These are phyloP conservation scores for Cadophora luteo-olivacea DNA, from an alignment of 2,329 filamentous ascomycete species.

Conservation along the genomic window DNA sequence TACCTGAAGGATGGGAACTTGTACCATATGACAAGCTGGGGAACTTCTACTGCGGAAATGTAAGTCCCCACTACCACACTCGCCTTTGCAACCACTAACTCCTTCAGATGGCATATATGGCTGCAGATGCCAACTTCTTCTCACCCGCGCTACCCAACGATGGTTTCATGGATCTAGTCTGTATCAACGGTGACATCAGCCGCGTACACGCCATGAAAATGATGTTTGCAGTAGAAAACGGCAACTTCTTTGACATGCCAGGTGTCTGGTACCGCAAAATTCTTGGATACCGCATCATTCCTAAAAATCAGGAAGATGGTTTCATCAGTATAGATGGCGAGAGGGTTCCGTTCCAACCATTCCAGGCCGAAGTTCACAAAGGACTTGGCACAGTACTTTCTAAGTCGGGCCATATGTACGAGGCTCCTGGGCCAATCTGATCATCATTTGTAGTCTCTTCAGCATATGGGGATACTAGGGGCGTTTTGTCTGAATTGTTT, in stretches of 20 bases:
- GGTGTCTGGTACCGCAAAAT: constrained; percentile 85
- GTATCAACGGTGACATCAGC: constrained; percentile 77
- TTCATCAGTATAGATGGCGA: constrained; percentile 97
- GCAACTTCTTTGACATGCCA: constrained; percentile 79
- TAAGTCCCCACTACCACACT: constrained; percentile 48
- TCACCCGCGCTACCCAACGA: constrained; percentile 81
- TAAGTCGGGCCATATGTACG: constrained; percentile 74
- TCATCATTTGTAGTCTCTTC: constrained; percentile 11
- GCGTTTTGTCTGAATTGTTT: constrained; percentile 28
- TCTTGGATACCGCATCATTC: constrained; percentile 84
- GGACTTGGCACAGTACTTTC: constrained; percentile 86
- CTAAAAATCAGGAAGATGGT: constrained; percentile 72
- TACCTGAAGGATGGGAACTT: constrained; percentile 80
- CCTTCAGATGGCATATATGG: constrained; percentile 86
- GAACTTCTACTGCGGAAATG: constrained; percentile 93
- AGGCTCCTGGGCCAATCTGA: constrained; percentile 56
- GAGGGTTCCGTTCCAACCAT: constrained; percentile 81
- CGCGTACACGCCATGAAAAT: constrained; percentile 71
- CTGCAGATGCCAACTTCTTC: constrained; percentile 87
- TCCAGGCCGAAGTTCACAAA: constrained; percentile 88
- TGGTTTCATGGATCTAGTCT: constrained; percentile 84
- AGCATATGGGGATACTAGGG: constrained; percentile 14
- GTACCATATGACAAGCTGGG: constrained; percentile 79
- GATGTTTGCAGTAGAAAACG: constrained; percentile 70
- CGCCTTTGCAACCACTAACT: neutral